Evolutionary conservation across 495 filamentous ascomycete genomes (phyloP).

Genomic region (Hypoxylon subgilvum): DNA sequence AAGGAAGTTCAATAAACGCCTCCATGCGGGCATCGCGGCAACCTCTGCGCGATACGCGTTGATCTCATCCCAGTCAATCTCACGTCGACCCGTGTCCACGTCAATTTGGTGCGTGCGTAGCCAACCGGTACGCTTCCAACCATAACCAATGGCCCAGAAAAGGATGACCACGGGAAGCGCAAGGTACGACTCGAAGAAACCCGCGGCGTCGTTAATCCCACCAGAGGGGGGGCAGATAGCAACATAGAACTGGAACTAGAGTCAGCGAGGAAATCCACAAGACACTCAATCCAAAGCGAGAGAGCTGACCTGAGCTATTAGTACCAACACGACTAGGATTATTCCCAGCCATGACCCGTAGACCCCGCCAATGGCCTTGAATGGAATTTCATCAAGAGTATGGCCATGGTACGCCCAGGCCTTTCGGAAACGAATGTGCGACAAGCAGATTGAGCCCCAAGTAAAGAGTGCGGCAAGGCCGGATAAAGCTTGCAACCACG

Average conservation of each 20-base stretch:
- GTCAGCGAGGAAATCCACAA: constrained; percentile 13
- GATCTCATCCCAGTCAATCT: constrained; percentile 62
- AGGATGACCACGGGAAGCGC: constrained; percentile 63
- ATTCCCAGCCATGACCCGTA: constrained; percentile 72
- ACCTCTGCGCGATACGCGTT: constrained; percentile 51
- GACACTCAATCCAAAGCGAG: background rate
- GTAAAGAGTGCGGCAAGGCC: constrained; percentile 63
- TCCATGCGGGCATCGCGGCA: constrained; percentile 59
- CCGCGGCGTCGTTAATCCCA: constrained; percentile 53
- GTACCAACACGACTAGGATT: constrained; percentile 61
- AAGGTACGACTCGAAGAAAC: constrained; percentile 69
- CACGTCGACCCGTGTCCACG: constrained; percentile 66
- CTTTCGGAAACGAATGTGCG: constrained; percentile 65
- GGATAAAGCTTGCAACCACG: constrained; percentile 64
- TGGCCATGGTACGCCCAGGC: constrained; percentile 70
- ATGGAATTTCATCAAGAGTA: constrained; percentile 73
- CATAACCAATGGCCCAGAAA: constrained; percentile 59
- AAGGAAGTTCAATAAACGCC: constrained; percentile 49
- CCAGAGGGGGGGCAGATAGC: constrained; percentile 54
- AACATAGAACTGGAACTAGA: constrained; percentile 52
- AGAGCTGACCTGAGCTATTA: constrained; percentile 65
- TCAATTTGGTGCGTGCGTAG: constrained; percentile 62
- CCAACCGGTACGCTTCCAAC: constrained; percentile 68
- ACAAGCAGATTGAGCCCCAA: constrained; percentile 62
- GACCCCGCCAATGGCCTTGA: constrained; percentile 67